Evolutionary conservation across 2,329 filamentous ascomycete species (phyloP).

Genomic region (Colletotrichum australisinense): DNA sequence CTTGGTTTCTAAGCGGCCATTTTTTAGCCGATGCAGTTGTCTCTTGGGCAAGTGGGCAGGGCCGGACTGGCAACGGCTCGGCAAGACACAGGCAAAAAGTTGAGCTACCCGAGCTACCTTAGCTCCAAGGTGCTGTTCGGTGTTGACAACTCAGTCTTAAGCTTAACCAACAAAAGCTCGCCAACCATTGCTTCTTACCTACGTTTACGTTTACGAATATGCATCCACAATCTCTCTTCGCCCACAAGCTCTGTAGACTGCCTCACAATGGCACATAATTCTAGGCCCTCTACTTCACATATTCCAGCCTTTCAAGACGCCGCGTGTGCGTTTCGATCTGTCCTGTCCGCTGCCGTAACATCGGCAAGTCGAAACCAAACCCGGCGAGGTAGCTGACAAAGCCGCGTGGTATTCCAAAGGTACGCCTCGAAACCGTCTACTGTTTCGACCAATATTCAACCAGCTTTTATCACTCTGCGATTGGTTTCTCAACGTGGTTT

Average conservation of each 20-base stretch:
- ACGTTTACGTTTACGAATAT: too few species aligned
- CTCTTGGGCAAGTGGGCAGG: background rate
- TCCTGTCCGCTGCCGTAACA: background rate
- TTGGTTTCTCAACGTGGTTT: background rate
- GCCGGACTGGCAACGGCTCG: constrained; percentile 8
- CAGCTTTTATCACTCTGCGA: background rate
- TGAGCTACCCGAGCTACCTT: background rate
- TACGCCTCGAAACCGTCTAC: constrained; percentile 1
- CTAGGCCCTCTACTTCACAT: background rate
- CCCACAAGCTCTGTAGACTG: too few species aligned
- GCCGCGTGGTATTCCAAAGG: background rate
- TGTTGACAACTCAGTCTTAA: background rate
- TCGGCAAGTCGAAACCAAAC: background rate
- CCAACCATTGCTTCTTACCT: background rate
- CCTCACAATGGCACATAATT: too few species aligned
- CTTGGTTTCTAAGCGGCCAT: constrained; percentile 5
- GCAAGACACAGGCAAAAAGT: background rate
- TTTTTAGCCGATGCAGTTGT: constrained; percentile 20
- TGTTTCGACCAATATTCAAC: background rate
- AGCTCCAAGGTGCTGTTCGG: background rate
- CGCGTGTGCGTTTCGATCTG: too few species aligned
- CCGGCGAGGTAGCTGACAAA: background rate
- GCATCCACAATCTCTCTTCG: too few species aligned
- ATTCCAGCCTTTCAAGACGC: too few species aligned
- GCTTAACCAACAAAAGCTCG: background rate